A percentile compares a stretch with the other conserved stretches of the same genome.
phyloP scores from a whole-genome alignment of 2,329 filamentous ascomycete species.

The Fusarium zealandicum region DNA sequence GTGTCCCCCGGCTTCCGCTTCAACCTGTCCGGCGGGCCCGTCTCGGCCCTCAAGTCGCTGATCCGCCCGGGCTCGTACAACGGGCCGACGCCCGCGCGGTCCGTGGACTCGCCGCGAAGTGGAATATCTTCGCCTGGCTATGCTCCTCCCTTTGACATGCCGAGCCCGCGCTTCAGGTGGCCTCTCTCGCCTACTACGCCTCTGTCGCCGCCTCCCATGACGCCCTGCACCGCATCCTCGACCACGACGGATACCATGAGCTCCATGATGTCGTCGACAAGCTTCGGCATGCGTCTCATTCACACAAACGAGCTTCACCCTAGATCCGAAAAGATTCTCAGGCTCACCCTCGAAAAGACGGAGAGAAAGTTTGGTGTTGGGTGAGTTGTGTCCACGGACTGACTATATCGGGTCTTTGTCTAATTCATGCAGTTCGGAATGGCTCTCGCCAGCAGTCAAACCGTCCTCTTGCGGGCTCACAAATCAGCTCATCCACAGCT shows the following conservation, averaged over 20 bases:
- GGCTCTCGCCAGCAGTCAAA: constrained; percentile 54
- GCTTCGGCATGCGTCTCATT: constrained; percentile 60
- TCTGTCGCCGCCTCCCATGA: constrained; percentile 54
- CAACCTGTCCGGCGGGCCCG: constrained; percentile 43
- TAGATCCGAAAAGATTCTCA: constrained; percentile 57
- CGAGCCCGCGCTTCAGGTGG: constrained; percentile 41
- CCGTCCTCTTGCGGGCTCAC: constrained; percentile 56
- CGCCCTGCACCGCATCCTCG: constrained; percentile 53
- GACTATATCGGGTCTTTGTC: background rate
- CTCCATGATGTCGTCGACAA: constrained; percentile 45
- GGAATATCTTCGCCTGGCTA: constrained; percentile 46
- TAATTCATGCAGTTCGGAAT: constrained; percentile 46
- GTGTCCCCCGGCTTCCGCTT: constrained; percentile 45
- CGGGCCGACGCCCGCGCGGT: constrained; percentile 34
- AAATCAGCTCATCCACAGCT: constrained; percentile 61
- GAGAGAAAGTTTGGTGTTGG: constrained; percentile 55
- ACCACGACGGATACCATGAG: constrained; percentile 45
- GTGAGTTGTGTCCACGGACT: constrained; percentile 34
- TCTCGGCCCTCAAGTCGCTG: constrained; percentile 45
- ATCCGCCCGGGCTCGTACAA: constrained; percentile 40
- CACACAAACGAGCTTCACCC: constrained; percentile 55
- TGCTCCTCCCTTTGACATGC: constrained; percentile 42
- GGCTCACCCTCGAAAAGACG: constrained; percentile 59
- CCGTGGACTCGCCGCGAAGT: constrained; percentile 32
- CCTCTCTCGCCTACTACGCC: constrained; percentile 51